Conservation (phyloP, 257 asterid species). For the Capsicum baccatum region DNA sequence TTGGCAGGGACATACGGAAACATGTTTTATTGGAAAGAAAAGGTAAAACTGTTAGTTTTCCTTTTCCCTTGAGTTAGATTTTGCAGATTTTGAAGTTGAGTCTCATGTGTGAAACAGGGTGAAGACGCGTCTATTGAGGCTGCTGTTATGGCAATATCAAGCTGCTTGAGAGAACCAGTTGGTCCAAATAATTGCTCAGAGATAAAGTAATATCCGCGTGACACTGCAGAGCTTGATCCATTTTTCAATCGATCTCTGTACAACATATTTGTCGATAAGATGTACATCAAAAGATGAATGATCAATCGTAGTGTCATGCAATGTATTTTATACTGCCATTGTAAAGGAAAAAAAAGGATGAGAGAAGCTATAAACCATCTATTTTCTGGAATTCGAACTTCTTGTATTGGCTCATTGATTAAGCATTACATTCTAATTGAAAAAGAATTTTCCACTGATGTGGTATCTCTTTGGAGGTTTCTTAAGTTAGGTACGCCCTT, state of each 20-base stretch:
- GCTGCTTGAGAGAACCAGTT: constrained; percentile 82
- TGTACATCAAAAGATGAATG: neutral
- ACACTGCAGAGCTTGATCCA: constrained; percentile 12
- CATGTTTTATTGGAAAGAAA: constrained; percentile 93
- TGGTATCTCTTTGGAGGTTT: neutral
- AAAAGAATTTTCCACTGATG: neutral
- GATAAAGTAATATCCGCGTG: constrained; percentile 44
- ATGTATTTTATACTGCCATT: neutral
- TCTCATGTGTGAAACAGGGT: constrained; percentile 51
- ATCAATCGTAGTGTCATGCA: neutral
- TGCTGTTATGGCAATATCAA: constrained; percentile 81
- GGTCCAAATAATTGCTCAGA: constrained; percentile 75
- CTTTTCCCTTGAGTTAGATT: neutral
- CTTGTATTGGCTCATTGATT: neutral
- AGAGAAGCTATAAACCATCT: neutral
- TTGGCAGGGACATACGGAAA: constrained; percentile 92
- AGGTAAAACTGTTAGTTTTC: constrained; percentile 46
- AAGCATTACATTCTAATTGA: neutral
- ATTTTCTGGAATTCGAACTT: constrained; percentile 4
- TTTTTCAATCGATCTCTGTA: neutral
- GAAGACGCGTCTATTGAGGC: constrained; percentile 91
- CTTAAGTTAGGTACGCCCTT: neutral
- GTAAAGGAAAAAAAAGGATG: neutral
- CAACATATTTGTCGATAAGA: neutral
- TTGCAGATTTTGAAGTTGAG: neutral